phyloP scores from a whole-genome alignment of 257 asterid genomes.

The Anisodus acutangulus region DNA sequence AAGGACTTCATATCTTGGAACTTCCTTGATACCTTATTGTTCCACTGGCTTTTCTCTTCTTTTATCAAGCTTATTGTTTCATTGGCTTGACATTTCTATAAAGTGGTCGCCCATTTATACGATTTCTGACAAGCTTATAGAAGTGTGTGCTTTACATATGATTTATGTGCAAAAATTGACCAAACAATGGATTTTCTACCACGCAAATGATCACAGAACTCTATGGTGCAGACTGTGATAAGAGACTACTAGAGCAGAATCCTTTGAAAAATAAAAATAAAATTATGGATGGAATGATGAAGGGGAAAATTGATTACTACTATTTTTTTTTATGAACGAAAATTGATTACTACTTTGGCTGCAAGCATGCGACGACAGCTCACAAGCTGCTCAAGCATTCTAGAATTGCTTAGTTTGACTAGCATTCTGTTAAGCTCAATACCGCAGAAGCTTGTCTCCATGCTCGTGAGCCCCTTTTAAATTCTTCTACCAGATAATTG shows the following conservation, averaged over 20 bases:
- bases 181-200: not conserved
- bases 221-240: not conserved
- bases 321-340: not conserved
- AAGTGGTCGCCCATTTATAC: not conserved
- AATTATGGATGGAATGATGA: not conserved
- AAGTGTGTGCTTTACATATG: not conserved
- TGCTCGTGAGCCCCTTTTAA: not conserved
- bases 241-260: not conserved
- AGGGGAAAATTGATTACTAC: not conserved
- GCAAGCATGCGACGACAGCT: slow-evolving; percentile 1
- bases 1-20: not conserved
- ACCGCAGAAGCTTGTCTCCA: not conserved
- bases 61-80: slow-evolving; percentile 10
- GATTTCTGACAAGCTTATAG: slow-evolving; percentile 4
- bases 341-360: not conserved
- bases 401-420: not conserved
- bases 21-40: not conserved
- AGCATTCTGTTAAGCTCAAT: not conserved
- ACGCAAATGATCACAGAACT: not conserved
- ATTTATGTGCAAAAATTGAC: not conserved
- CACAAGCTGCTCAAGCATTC: not conserved
- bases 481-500: not conserved
- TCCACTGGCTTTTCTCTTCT: not conserved
- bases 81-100: not conserved
- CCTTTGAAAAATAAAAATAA: not conserved